Conservation (phyloP, 2,329 filamentous ascomycete species). For the Clonostachys chloroleuca region DNA sequence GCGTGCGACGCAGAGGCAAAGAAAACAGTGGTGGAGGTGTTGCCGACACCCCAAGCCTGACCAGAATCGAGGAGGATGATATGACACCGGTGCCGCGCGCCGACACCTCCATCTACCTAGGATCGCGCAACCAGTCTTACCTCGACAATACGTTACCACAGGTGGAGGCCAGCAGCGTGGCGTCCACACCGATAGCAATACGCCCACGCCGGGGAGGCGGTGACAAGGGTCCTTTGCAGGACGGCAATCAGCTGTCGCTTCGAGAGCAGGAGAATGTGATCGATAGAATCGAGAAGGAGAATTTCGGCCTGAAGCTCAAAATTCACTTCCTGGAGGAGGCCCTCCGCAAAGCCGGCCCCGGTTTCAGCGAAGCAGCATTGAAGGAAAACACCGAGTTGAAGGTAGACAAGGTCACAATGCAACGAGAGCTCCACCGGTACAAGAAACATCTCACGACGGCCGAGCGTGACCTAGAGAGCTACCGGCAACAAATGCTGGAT, state of each 20-base stretch:
- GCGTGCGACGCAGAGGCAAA: constrained; percentile 60
- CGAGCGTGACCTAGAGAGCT: constrained; percentile 81
- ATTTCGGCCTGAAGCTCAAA: constrained; percentile 94
- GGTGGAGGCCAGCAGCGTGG: constrained; percentile 71
- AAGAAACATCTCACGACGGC: constrained; percentile 79
- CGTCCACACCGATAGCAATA: constrained; percentile 76
- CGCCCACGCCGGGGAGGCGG: constrained; percentile 55
- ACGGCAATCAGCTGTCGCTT: constrained; percentile 86
- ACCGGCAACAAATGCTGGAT: constrained; percentile 75
- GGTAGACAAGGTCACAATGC: constrained; percentile 85
- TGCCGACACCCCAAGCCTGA: constrained; percentile 62
- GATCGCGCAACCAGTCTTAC: constrained; percentile 61
- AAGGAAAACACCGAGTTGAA: constrained; percentile 97
- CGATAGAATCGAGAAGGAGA: constrained; percentile 96
- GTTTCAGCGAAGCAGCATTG: constrained; percentile 82
- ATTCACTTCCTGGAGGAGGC: constrained; percentile 96
- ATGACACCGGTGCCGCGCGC: constrained; percentile 71
- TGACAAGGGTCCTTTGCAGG: constrained; percentile 66
- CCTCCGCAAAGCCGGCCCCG: constrained; percentile 79
- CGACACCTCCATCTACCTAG: constrained; percentile 67
- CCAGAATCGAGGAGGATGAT: constrained; percentile 65
- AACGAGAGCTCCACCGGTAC: constrained; percentile 80
- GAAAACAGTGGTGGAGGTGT: constrained; percentile 47
- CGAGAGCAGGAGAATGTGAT: constrained; percentile 95
- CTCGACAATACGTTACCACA: constrained; percentile 70